Conservation (phyloP, 2,329 filamentous ascomycete genomes). For the Paraconiothyrium brasiliense region DNA sequence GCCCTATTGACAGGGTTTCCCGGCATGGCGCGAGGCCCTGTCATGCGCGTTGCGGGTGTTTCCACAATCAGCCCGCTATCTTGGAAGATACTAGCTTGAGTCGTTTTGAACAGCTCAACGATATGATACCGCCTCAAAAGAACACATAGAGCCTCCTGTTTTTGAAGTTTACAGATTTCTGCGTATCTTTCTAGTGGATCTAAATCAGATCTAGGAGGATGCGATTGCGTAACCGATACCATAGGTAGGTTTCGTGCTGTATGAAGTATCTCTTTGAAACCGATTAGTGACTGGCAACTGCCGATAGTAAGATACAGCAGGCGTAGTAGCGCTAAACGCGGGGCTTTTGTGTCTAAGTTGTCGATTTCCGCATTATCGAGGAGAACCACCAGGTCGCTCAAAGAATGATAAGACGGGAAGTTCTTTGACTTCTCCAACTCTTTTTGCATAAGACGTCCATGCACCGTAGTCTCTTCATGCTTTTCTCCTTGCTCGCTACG, state of each 20-base stretch:
- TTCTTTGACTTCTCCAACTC: background rate
- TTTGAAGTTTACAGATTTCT: slow-evolving; percentile 17
- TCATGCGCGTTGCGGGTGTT: background rate
- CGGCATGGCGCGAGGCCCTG: background rate
- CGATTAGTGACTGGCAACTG: slow-evolving; percentile 15
- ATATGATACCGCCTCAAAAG: slow-evolving; percentile 19
- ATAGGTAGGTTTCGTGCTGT: slow-evolving; percentile 14
- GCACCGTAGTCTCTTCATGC: background rate
- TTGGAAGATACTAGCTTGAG: slow-evolving; percentile 2
- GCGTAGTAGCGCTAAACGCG: slow-evolving; percentile 8
- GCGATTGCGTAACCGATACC: background rate
- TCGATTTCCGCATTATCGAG: background rate
- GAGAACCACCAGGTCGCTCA: no score
- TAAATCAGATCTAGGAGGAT: background rate
- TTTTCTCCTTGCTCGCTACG: background rate
- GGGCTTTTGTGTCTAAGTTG: slow-evolving; percentile 1
- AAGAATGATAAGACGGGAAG: background rate
- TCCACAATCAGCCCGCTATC: slow-evolving; percentile 15
- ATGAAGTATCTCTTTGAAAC: slow-evolving; percentile 12
- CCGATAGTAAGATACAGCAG: slow-evolving; percentile 17
- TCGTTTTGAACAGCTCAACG: slow-evolving; percentile 15
- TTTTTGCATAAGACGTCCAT: background rate
- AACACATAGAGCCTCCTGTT: slow-evolving; percentile 15
- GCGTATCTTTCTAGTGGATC: slow-evolving; percentile 5
- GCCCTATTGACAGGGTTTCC: background rate